phyloP scores from a whole-genome alignment of 257 asterid genomes.

The Solanum paucissectum region DNA sequence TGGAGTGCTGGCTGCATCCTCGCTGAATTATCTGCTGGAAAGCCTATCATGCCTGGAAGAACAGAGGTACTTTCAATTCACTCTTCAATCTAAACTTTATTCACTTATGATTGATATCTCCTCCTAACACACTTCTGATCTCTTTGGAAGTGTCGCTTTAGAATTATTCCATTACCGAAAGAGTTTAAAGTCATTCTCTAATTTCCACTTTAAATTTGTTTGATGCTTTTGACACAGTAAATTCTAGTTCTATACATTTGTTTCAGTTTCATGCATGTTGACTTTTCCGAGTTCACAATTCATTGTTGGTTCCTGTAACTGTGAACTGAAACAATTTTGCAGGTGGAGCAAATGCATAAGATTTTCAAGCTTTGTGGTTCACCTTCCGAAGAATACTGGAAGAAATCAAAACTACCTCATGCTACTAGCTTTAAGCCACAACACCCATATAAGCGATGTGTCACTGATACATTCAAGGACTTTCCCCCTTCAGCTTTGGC shows the following conservation, averaged over 20 bases:
- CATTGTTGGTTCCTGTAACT: background rate
- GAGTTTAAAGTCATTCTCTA: background rate
- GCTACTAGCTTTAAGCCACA: constrained; percentile 75
- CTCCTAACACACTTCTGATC: background rate
- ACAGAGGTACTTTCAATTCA: constrained; percentile 48
- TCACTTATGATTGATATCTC: background rate
- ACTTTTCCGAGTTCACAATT: background rate
- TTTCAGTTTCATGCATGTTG: background rate
- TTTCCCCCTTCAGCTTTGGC: constrained; percentile 64
- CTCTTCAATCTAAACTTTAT: background rate
- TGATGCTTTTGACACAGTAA: background rate
- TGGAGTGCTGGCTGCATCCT: constrained; percentile 96
- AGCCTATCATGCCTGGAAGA: constrained; percentile 97
- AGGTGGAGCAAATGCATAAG: constrained; percentile 98
- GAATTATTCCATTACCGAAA: background rate
- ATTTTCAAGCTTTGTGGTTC: constrained; percentile 95
- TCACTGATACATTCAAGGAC: constrained; percentile 63
- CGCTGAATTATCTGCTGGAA: constrained; percentile 70
- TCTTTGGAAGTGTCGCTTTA: background rate
- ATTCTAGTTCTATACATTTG: background rate
- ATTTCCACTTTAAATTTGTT: background rate
- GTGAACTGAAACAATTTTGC: background rate
- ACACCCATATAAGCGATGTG: constrained; percentile 44
- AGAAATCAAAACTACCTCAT: constrained; percentile 53
- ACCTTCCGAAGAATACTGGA: constrained; percentile 74